A percentile compares a stretch with the other conserved stretches of the same genome.
These are phyloP conservation scores for Vachellia pachyceras DNA, from an alignment of 306 rosid species.

Conservation along the genomic window DNA sequence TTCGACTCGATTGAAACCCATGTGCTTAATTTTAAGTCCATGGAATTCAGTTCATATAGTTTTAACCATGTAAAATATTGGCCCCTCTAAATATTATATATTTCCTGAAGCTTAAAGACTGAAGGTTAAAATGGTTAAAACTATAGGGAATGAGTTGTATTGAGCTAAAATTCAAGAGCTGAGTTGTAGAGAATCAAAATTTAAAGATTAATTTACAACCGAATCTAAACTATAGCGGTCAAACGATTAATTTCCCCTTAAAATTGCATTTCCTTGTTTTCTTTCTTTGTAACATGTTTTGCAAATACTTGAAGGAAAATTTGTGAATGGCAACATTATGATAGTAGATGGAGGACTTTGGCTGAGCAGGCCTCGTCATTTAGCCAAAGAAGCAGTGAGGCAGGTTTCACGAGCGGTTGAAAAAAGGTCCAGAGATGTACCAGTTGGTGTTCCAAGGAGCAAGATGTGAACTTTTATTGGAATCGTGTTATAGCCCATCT, in stretches of 20 bases:
- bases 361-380: constrained; percentile 85
- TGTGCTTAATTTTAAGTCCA: too few relatives aligned
- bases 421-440: constrained; percentile 68
- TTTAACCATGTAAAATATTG: too few relatives aligned
- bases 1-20: too few relatives aligned
- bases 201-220: too few relatives aligned
- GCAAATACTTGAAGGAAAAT: constrained; percentile 71
- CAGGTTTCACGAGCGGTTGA: constrained; percentile 79
- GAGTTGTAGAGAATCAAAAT: too few relatives aligned
- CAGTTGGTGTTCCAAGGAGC: constrained; percentile 78
- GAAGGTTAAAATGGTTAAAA: too few relatives aligned
- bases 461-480: constrained; percentile 55
- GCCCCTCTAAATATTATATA: too few relatives aligned
- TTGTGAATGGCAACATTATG: constrained; percentile 67
- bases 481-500: neutral
- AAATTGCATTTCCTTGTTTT: neutral
- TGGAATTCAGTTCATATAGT: too few relatives aligned
- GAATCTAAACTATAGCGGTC: too few relatives aligned
- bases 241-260: neutral
- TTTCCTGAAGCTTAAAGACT: too few relatives aligned
- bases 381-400: constrained; percentile 78
- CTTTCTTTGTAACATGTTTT: constrained; percentile 22
- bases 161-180: too few relatives aligned
- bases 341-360: constrained; percentile 91
- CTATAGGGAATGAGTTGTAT: too few relatives aligned